Evolutionary conservation across 2,329 filamentous ascomycete species (phyloP).

Genomic region (Cytospora mali): DNA sequence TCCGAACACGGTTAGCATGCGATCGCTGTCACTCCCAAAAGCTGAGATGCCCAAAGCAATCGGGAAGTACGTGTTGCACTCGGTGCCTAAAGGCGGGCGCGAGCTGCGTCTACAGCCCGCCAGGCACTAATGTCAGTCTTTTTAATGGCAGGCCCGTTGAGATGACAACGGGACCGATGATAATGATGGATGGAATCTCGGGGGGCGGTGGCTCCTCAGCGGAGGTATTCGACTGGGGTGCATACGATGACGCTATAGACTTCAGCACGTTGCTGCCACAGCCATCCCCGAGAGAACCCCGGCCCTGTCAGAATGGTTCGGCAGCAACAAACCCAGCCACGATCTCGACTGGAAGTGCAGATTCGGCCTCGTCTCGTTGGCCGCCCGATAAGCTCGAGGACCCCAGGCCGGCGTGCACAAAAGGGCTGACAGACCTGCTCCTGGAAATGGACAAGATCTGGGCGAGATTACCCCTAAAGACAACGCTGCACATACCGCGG

Average conservation of each 20-base stretch:
- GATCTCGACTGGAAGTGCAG: background rate
- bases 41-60: constrained; percentile 47
- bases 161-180: background rate
- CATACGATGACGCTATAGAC: constrained; percentile 7
- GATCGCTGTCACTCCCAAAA: constrained; percentile 53
- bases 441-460: constrained; percentile 35
- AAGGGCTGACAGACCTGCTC: constrained; percentile 32
- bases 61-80: constrained; percentile 41
- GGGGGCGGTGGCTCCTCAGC: background rate
- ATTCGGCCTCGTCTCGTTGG: background rate
- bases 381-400: constrained; percentile 18
- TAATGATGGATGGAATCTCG: background rate
- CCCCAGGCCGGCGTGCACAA: constrained; percentile 25
- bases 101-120: constrained; percentile 47
- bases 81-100: constrained; percentile 46
- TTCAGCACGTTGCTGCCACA: constrained; percentile 11
- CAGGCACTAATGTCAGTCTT: constrained; percentile 30
- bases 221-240: constrained; percentile 11
- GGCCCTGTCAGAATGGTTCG: background rate
- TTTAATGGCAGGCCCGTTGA: constrained; percentile 22
- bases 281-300: background rate
- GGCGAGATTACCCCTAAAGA: constrained; percentile 28
- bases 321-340: background rate
- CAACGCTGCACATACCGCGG: constrained; percentile 34
- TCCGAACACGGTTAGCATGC: constrained; percentile 41